These are phyloP conservation scores for Albifimbria verrucaria DNA, from an alignment of 2,329 filamentous ascomycete genomes.

Conservation along the genomic window DNA sequence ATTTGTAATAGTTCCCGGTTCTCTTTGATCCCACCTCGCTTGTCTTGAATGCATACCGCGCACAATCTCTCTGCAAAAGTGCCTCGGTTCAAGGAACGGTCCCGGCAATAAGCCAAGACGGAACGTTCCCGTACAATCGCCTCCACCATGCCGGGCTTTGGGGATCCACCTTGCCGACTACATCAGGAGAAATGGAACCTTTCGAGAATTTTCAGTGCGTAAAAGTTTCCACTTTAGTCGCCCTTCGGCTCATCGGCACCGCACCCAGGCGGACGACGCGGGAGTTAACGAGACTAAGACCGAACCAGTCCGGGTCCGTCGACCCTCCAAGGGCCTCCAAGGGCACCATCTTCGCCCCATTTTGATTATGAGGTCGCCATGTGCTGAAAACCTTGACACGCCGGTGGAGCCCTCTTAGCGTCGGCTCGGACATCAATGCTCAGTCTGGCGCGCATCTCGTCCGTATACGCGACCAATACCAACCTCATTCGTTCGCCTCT, in stretches of 20 bases:
- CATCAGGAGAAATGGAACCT: background rate
- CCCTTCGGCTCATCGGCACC: background rate
- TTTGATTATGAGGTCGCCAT: background rate
- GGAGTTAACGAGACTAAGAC: background rate
- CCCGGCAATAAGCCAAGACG: background rate
- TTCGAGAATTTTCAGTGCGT: background rate
- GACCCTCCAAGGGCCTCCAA: background rate
- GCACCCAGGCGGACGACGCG: background rate
- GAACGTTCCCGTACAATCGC: background rate
- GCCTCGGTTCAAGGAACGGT: background rate
- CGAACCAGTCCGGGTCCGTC: background rate
- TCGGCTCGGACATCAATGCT: background rate
- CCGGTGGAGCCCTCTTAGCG: background rate
- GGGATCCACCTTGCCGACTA: background rate
- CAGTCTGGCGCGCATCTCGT: background rate
- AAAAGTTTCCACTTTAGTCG: background rate
- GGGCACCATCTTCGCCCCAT: background rate
- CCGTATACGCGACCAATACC: background rate
- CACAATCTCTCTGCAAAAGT: background rate
- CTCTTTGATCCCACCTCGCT: no score
- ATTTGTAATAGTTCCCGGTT: no score
- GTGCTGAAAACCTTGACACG: background rate
- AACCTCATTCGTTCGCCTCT: background rate
- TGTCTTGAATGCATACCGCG: no score
- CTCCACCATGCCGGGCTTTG: background rate